These are phyloP conservation scores for Fusarium luffae DNA, from an alignment of 2,329 filamentous ascomycete genomes.

Conservation along the genomic window DNA sequence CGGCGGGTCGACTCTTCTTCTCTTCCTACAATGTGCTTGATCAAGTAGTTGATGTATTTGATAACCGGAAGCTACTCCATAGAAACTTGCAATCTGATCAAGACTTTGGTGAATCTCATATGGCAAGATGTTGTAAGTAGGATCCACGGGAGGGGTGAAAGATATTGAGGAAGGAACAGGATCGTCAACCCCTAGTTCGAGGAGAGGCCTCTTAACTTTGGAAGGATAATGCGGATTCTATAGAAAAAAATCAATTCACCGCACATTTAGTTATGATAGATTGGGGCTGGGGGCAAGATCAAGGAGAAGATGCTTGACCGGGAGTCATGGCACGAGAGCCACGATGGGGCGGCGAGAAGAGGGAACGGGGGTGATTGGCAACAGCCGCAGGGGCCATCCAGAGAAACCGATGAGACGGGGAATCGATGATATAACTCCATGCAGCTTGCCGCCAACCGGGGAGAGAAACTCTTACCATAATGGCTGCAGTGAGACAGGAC, in stretches of 20 bases:
- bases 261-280: slow-evolving; percentile 48
- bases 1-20: slow-evolving; percentile 47
- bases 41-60: slow-evolving; percentile 46
- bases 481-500: slow-evolving; percentile 54
- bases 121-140: slow-evolving; percentile 42
- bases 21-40: slow-evolving; percentile 47
- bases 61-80: slow-evolving; percentile 48
- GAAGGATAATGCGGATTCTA: slow-evolving; percentile 48
- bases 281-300: slow-evolving; percentile 43
- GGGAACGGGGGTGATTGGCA: slow-evolving; percentile 43
- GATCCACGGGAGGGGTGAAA: slow-evolving; percentile 36
- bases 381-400: slow-evolving; percentile 42
- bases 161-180: slow-evolving; percentile 37
- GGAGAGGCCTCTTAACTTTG: slow-evolving; percentile 47
- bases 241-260: slow-evolving; percentile 54
- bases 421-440: slow-evolving; percentile 58
- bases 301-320: slow-evolving; percentile 44
- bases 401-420: slow-evolving; percentile 47
- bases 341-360: slow-evolving; percentile 42
- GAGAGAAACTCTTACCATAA: slow-evolving; percentile 61
- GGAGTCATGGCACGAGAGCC: slow-evolving; percentile 45
- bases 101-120: slow-evolving; percentile 44
- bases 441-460: slow-evolving; percentile 56
- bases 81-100: slow-evolving; percentile 46
- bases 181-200: slow-evolving; percentile 42